Conservation (phyloP, 1,284 basidiomycete species). For the Amylostereum areolatum region DNA sequence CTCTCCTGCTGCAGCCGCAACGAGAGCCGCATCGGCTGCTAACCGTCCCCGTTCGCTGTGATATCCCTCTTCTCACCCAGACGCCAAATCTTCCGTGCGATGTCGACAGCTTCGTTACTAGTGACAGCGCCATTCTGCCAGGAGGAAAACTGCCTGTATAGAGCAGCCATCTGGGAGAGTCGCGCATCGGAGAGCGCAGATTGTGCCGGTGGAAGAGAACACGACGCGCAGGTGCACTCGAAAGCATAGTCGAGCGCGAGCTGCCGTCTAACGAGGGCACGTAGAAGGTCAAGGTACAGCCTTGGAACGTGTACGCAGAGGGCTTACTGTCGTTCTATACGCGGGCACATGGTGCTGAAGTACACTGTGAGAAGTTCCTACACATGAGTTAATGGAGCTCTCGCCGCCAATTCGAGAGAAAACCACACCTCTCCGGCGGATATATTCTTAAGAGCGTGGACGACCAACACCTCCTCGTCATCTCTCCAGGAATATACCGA, state of each 20-base stretch:
- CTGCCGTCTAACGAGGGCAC: constrained; percentile 29
- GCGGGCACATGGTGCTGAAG: constrained; percentile 44
- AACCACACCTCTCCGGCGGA: constrained; percentile 39
- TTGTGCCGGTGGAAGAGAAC: constrained; percentile 40
- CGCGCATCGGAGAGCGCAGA: constrained; percentile 45
- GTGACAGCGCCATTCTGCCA: constrained; percentile 40
- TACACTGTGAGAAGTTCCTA: constrained; percentile 60
- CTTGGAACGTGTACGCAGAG: neutral
- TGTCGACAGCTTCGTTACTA: constrained; percentile 41
- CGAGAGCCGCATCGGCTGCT: constrained; percentile 51
- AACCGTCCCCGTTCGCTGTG: constrained; percentile 56
- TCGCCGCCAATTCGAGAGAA: neutral
- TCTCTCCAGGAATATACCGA: constrained; percentile 53
- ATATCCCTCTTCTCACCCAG: constrained; percentile 55
- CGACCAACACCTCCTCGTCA: constrained; percentile 37
- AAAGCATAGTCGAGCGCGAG: constrained; percentile 49
- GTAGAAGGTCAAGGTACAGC: neutral
- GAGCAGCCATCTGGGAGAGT: constrained; percentile 35
- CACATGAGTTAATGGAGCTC: constrained; percentile 2
- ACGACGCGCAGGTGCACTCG: constrained; percentile 49
- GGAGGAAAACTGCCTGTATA: constrained; percentile 36
- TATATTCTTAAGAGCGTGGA: constrained; percentile 52
- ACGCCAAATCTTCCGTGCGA: constrained; percentile 46
- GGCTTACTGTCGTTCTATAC: constrained; percentile 43
- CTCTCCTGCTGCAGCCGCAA: constrained; percentile 58